Evolutionary conservation across 2,329 filamentous ascomycete genomes (phyloP).

Genomic region (Talaromyces sp.): DNA sequence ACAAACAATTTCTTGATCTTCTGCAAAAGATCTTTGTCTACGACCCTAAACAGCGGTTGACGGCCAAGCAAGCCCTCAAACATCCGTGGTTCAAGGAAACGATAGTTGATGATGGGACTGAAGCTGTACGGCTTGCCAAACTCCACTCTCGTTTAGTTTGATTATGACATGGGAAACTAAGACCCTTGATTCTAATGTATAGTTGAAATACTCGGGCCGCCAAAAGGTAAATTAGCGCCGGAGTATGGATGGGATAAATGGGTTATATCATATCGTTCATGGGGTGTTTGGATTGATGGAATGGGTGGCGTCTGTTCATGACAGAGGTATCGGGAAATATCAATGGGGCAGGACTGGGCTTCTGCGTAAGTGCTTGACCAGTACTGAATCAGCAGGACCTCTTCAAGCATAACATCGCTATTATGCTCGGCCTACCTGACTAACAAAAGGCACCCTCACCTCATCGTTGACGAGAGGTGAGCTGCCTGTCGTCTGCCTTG

Average conservation of each 20-base stretch:
- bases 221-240: constrained; percentile 15
- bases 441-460: not conserved
- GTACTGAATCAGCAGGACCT: not conserved
- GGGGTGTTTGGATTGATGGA: constrained; percentile 3
- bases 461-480: not conserved
- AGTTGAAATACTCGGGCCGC: constrained; percentile 18
- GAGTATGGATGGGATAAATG: constrained; percentile 6
- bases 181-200: constrained; percentile 14
- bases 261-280: not conserved
- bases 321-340: not conserved
- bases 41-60: constrained; percentile 64
- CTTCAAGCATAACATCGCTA: not conserved
- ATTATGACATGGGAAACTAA: constrained; percentile 10
- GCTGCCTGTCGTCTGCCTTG: not conserved
- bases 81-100: constrained; percentile 67
- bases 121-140: constrained; percentile 56
- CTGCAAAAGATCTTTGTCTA: constrained; percentile 65
- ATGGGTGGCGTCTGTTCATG: not conserved
- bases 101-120: constrained; percentile 64
- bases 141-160: constrained; percentile 15
- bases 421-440: not conserved
- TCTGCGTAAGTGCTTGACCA: constrained; percentile 7
- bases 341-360: not conserved
- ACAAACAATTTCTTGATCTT: constrained; percentile 62
- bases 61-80: constrained; percentile 63